Percentiles rank a stretch among this genome's conserved stretches.
These are phyloP conservation scores for Anisodus tanguticus DNA, from an alignment of 257 asterid species.

Conservation along the genomic window DNA sequence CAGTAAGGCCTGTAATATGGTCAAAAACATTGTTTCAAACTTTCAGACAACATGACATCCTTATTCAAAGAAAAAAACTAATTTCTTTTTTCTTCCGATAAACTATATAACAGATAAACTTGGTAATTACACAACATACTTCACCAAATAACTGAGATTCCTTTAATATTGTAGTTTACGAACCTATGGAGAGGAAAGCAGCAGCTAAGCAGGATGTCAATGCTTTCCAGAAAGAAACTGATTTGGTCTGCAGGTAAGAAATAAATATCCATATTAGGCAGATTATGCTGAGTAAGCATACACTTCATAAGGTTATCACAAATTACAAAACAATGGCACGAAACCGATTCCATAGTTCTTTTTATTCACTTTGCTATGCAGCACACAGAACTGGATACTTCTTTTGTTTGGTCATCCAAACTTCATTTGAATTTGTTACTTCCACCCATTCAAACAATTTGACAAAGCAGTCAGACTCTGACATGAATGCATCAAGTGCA, in stretches of 20 bases:
- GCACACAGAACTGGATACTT: not conserved
- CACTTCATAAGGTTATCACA: conserved; percentile 30
- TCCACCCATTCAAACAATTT: not conserved
- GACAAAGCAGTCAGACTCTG: not conserved
- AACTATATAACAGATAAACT: not conserved
- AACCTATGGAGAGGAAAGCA: conserved; percentile 74
- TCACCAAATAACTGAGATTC: conserved; percentile 12
- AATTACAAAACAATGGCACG: not conserved
- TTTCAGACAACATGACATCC: conserved; percentile 16
- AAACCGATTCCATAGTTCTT: not conserved
- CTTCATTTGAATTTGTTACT: not conserved
- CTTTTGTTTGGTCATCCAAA: not conserved
- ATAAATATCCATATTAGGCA: not conserved
- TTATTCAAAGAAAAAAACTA: not conserved
- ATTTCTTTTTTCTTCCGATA: not conserved
- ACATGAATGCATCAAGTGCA: conserved; percentile 23
- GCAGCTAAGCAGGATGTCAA: conserved; percentile 58
- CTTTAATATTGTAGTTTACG: conserved; percentile 31
- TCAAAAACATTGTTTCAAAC: conserved; percentile 27
- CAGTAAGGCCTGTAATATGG: conserved; percentile 69
- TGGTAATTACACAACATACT: conserved; percentile 25
- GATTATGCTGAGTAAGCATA: not conserved
- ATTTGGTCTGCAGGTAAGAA: conserved; percentile 64
- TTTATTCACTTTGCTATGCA: not conserved
- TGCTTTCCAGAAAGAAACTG: conserved; percentile 82